These are phyloP conservation scores for Nepenthes alata DNA, from an alignment of 179 eudicot species.

Conservation along the genomic window DNA sequence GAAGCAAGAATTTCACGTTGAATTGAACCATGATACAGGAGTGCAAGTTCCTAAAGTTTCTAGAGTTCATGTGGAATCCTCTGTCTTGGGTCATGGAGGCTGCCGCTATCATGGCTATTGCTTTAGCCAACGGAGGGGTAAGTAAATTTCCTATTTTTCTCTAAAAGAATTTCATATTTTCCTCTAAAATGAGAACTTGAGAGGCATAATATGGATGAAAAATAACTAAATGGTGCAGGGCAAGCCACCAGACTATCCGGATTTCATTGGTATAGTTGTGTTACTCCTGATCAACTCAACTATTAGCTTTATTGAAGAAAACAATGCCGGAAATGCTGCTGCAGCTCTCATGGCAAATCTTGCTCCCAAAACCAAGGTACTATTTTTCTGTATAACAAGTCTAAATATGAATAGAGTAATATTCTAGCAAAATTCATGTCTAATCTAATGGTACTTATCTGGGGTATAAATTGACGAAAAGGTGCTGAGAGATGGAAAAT, in stretches of 20 bases:
- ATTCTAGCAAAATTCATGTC: neutral
- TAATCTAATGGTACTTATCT: neutral
- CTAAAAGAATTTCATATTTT: neutral
- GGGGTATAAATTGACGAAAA: neutral
- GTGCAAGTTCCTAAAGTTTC: constrained; percentile 3
- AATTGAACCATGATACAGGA: neutral
- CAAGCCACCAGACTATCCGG: constrained; percentile 5
- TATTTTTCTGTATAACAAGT: neutral
- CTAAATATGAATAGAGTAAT: neutral
- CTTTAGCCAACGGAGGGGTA: constrained; percentile 8
- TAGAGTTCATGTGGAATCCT: constrained; percentile 9
- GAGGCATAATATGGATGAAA: neutral
- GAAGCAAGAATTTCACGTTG: too few relatives aligned
- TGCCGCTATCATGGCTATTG: constrained; percentile 9
- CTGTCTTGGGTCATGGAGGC: constrained; percentile 10
- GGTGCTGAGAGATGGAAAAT: constrained; percentile 6
- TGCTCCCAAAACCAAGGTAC: constrained; percentile 5
- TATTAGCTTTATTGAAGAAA: constrained; percentile 7
- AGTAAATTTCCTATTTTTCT: neutral
- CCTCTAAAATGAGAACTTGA: neutral
- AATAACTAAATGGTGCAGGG: neutral
- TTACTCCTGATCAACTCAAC: constrained; percentile 4
- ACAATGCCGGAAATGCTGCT: constrained; percentile 10
- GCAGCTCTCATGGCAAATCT: constrained; percentile 8
- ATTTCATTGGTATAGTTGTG: constrained; percentile 2